Conservation (phyloP, 208 protist genomes). For the Endotrypanum monterogeii region DNA sequence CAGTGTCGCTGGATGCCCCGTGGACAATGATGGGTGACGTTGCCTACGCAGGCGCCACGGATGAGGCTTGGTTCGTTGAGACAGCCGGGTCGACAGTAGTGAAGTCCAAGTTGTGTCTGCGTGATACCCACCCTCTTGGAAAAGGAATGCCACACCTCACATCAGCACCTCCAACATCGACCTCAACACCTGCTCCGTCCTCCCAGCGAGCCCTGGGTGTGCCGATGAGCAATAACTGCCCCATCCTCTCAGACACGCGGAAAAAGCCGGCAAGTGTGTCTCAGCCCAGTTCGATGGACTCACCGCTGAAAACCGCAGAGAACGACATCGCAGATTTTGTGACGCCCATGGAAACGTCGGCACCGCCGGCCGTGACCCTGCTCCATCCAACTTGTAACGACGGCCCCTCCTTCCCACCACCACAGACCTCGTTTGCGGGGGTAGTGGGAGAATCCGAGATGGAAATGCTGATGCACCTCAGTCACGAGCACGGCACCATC, state of each 20-base stretch:
- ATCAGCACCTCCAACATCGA: neutral
- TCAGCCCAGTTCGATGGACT: neutral
- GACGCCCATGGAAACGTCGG: neutral
- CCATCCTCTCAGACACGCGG: conserved; percentile 9
- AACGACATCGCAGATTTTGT: neutral
- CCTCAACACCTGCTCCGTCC: neutral
- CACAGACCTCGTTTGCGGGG: conserved; percentile 2
- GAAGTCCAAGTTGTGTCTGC: conserved; percentile 47
- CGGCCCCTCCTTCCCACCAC: conserved; percentile 18
- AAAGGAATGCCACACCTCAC: neutral
- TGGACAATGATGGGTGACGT: conserved; percentile 76
- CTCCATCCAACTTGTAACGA: conserved; percentile 1
- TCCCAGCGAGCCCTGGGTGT: conserved; percentile 17
- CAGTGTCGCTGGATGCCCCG: conserved; percentile 44
- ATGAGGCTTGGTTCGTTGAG: conserved; percentile 79
- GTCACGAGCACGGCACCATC: conserved; percentile 29
- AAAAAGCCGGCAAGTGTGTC: neutral
- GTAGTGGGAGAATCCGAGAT: conserved; percentile 19
- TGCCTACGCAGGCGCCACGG: conserved; percentile 51
- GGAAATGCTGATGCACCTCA: conserved; percentile 40
- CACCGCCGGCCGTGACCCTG: conserved; percentile 1
- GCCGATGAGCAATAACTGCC: conserved; percentile 14
- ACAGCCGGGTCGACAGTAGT: conserved; percentile 43
- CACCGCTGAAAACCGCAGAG: neutral
- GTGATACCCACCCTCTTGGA: neutral